Base-by-base conservation (phyloP, 1,284 basidiomycete genomes). In the Leccinum variabile region DNA sequence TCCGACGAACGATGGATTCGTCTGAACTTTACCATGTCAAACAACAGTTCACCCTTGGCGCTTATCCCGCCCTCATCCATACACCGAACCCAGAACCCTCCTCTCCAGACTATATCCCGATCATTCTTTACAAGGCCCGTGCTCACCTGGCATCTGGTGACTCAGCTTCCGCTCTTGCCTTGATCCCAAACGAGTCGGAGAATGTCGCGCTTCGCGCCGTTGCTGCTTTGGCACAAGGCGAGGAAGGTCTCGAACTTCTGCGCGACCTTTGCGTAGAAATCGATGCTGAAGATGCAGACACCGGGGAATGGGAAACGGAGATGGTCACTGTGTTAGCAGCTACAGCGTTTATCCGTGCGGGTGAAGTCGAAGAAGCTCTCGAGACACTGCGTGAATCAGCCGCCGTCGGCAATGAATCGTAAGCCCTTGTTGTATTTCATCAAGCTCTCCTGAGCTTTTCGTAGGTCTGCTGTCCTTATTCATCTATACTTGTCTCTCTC, bases 341-440 rank as follows among this genome's bases (percentile, higher is more conserved):
- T 6, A 94, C 90, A 3, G 91, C 94, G 1, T 97, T 96, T 75
- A 83, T 89, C 16, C 80, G 86, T 22, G 91, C 91, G 25, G 90
- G 89, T 4, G 95, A 97, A 78, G 77, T 90, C 16, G 94, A 97
- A 76, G 95, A 97, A 78, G 94, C 94, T 0, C 79, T 97, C 32
- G 94, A 96, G 73, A 94, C 92, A 0, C 81, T 97, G 32, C 87
- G 89, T 13, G 80, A 84, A 32, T 87, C 89, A 41, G 59, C 94
- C 92, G 80, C 92, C 14, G 49, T 66, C 0, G 69, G 72, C 1
- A 66, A 71, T 18, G 72, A 76, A 65, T 63, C 92, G 94, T 96
- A 76, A 71, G 92, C 81, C 49, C 25, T 58, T 32, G 18, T 28
- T 57, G 22, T 60, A 69, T 58, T 63, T 37, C 53, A 37, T 55